A percentile compares a stretch with the other conserved stretches of the same genome.
phyloP scores from a whole-genome alignment of 495 filamentous ascomycete genomes.

The Penicillium malachiteum region DNA sequence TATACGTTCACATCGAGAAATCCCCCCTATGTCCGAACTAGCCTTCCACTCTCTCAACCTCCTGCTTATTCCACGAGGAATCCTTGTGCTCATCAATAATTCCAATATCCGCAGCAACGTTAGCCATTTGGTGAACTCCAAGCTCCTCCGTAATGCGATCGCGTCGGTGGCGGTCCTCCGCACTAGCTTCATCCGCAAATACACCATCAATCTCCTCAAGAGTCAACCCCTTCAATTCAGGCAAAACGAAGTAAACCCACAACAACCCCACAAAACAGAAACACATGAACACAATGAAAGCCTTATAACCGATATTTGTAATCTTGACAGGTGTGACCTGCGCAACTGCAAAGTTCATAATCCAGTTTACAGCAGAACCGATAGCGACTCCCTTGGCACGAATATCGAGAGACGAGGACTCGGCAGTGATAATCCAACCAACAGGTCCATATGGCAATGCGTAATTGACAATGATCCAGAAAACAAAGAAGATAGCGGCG shows the following conservation, averaged over 20 bases:
- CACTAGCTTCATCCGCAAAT: not conserved
- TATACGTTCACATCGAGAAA: too few relatives aligned
- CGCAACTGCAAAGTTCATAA: slow-evolving; percentile 44
- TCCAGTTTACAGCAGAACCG: slow-evolving; percentile 40
- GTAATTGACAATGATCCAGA: slow-evolving; percentile 15
- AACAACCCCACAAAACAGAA: slow-evolving; percentile 47
- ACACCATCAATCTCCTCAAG: slow-evolving; percentile 5
- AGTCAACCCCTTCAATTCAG: slow-evolving; percentile 57
- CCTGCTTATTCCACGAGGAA: not conserved
- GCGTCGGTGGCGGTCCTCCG: not conserved
- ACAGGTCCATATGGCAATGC: slow-evolving; percentile 18
- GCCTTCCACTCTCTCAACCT: not conserved
- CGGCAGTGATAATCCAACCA: slow-evolving; percentile 38
- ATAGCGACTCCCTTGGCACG: slow-evolving; percentile 40
- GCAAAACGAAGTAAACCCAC: slow-evolving; percentile 52
- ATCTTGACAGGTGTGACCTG: slow-evolving; percentile 40
- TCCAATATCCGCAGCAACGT: not conserved
- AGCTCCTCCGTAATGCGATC: not conserved
- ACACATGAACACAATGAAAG: slow-evolving; percentile 43
- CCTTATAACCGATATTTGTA: slow-evolving; percentile 36
- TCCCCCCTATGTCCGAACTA: not conserved
- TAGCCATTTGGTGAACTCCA: not conserved
- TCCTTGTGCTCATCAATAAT: not conserved
- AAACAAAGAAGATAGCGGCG: slow-evolving; percentile 38
- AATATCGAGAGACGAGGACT: slow-evolving; percentile 40